These are phyloP conservation scores for Sclerotinia trifoliorum DNA, from an alignment of 2,329 filamentous ascomycete genomes.

Conservation along the genomic window DNA sequence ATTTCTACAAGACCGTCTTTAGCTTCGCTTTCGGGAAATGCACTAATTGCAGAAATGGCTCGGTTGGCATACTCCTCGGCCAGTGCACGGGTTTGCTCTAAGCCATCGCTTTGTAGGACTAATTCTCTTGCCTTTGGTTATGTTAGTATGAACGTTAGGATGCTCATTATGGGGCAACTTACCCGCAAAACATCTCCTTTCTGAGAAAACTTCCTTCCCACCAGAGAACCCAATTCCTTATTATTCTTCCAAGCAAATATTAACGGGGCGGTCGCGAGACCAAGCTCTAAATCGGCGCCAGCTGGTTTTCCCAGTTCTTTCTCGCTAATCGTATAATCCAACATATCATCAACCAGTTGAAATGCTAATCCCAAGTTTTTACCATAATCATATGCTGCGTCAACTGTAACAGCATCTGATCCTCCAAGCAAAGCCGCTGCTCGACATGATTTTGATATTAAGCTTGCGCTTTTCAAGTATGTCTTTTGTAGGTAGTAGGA, in stretches of 20 bases:
- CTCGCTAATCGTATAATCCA: constrained; percentile 89
- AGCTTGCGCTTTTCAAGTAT: constrained; percentile 91
- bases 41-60: constrained; percentile 77
- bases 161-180: constrained; percentile 42
- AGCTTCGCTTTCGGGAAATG: constrained; percentile 91
- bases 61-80: constrained; percentile 89
- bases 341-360: constrained; percentile 95
- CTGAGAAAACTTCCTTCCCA: constrained; percentile 83
- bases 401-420: constrained; percentile 73
- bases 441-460: constrained; percentile 95
- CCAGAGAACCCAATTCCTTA: constrained; percentile 78
- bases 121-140: constrained; percentile 73
- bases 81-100: constrained; percentile 86
- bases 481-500: constrained; percentile 97
- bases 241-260: constrained; percentile 94
- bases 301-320: constrained; percentile 90
- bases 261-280: constrained; percentile 88
- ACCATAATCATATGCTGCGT: constrained; percentile 88
- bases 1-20: constrained; percentile 90
- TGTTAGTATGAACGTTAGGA: constrained; percentile 25
- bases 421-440: constrained; percentile 84
- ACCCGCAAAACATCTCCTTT: constrained; percentile 85
- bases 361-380: constrained; percentile 93
- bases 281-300: constrained; percentile 89
- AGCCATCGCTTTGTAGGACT: constrained; percentile 78